Conservation (phyloP, 1,284 basidiomycete species). For the Cryptococcus sp. region DNA sequence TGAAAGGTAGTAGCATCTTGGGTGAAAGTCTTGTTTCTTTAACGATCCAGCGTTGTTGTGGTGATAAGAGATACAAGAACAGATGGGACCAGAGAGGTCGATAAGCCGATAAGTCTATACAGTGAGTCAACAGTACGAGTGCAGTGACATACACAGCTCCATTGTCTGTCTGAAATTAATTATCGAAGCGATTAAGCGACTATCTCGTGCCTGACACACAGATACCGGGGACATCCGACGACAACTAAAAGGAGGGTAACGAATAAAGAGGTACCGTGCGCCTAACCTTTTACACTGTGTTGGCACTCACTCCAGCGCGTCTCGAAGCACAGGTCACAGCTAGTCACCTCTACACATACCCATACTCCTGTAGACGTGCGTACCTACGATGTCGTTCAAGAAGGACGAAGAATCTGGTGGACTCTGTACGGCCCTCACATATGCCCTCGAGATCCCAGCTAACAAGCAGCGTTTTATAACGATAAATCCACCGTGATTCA, state of each 20-base stretch:
- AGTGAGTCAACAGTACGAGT: too few species aligned
- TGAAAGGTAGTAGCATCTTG: background rate
- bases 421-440: constrained; percentile 36
- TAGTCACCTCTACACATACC: background rate
- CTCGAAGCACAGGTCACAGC: too few species aligned
- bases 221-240: too few species aligned
- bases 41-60: background rate
- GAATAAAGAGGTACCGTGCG: too few species aligned
- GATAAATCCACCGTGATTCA: constrained; percentile 96
- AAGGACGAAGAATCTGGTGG: constrained; percentile 84
- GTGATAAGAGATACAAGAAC: background rate
- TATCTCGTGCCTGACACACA: too few species aligned
- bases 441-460: background rate
- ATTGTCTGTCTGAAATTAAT: too few species aligned
- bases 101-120: too few species aligned
- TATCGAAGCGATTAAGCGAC: too few species aligned
- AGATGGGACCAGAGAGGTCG: background rate
- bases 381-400: constrained; percentile 61
- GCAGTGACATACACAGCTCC: too few species aligned
- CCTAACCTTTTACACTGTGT: too few species aligned
- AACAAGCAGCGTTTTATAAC: constrained; percentile 53
- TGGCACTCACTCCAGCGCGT: too few species aligned
- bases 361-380: background rate
- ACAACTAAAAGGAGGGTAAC: too few species aligned
- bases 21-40: background rate